These are phyloP conservation scores for Saccharomyces eubayanus DNA, from an alignment of 805 yeast species.

Conservation along the genomic window DNA sequence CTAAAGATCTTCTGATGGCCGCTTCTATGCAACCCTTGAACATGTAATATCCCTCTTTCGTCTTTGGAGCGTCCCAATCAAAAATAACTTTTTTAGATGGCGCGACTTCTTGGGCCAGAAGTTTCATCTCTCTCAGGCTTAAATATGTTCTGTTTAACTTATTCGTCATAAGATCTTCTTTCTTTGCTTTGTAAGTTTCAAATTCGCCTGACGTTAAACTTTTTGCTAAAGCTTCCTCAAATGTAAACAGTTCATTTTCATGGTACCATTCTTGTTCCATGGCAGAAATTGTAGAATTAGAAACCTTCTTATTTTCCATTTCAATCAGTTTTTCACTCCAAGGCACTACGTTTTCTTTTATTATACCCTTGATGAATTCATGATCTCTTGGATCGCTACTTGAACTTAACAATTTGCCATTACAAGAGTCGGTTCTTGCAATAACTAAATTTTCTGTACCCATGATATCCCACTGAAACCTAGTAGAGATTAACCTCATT, in stretches of 20 bases:
- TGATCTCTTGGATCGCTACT: slow-evolving; percentile 51
- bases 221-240: slow-evolving; percentile 41
- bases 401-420: slow-evolving; percentile 43
- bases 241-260: slow-evolving; percentile 36
- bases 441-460: slow-evolving; percentile 48
- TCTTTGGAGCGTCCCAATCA: slow-evolving; percentile 54
- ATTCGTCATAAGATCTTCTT: slow-evolving; percentile 8
- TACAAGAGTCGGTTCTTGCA: slow-evolving; percentile 55
- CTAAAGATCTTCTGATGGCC: slow-evolving; percentile 46
- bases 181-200: slow-evolving; percentile 21
- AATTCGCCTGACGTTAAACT: slow-evolving; percentile 16
- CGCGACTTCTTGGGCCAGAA: slow-evolving; percentile 21
- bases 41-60: slow-evolving; percentile 49
- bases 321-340: slow-evolving; percentile 38
- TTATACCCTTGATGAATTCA: slow-evolving; percentile 44
- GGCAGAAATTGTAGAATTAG: slow-evolving; percentile 29
- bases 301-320: slow-evolving; percentile 36
- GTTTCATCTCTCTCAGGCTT: slow-evolving; percentile 17
- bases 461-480: slow-evolving; percentile 61
- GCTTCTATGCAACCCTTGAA: slow-evolving; percentile 43
- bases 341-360: slow-evolving; percentile 32
- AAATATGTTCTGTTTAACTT: slow-evolving; percentile 21
- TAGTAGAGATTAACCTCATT: slow-evolving; percentile 45
- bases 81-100: slow-evolving; percentile 34
- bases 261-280: slow-evolving; percentile 44